These are phyloP conservation scores for Chlamydomonas sphaeroides DNA, from an alignment of 139 green algal genomes.

Conservation along the genomic window DNA sequence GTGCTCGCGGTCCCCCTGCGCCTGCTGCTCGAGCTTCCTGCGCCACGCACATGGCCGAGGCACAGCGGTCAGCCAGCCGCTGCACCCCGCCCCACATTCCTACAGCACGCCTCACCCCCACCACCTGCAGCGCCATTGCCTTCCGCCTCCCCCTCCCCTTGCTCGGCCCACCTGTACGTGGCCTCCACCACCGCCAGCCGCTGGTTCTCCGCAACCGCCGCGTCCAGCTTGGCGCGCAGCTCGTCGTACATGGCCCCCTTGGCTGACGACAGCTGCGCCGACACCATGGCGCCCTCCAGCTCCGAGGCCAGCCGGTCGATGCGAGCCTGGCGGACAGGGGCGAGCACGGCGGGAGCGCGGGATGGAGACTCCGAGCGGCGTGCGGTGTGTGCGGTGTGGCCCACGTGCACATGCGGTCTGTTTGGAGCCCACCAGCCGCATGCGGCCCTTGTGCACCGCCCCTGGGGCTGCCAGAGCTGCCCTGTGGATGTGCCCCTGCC, in stretches of 20 bases:
- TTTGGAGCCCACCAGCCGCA: too few species aligned
- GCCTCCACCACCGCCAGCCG: slow-evolving; percentile 48
- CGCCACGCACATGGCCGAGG: too few species aligned
- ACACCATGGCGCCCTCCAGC: slow-evolving; percentile 48
- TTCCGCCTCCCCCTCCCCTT: background rate
- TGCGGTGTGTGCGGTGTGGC: too few species aligned
- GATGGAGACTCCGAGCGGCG: too few species aligned
- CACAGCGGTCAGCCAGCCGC: background rate
- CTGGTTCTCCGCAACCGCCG: slow-evolving; percentile 49
- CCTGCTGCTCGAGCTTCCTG: slow-evolving; percentile 43
- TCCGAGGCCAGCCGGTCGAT: slow-evolving; percentile 54
- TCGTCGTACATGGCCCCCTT: slow-evolving; percentile 66
- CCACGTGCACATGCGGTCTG: too few species aligned
- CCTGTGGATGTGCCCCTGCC: too few species aligned
- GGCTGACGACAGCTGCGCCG: slow-evolving; percentile 49
- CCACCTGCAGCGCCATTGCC: background rate
- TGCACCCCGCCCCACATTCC: too few species aligned
- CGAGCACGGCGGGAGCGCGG: too few species aligned
- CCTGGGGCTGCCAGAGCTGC: too few species aligned
- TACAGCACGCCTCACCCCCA: background rate
- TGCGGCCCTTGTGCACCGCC: too few species aligned
- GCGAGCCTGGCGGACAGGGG: slow-evolving; percentile 42
- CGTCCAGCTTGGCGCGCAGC: slow-evolving; percentile 38
- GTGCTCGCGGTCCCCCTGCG: slow-evolving; percentile 3
- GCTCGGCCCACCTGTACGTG: slow-evolving; percentile 2